Conservation (phyloP, 2,329 filamentous ascomycete genomes). For the Colletotrichum gigasporum region DNA sequence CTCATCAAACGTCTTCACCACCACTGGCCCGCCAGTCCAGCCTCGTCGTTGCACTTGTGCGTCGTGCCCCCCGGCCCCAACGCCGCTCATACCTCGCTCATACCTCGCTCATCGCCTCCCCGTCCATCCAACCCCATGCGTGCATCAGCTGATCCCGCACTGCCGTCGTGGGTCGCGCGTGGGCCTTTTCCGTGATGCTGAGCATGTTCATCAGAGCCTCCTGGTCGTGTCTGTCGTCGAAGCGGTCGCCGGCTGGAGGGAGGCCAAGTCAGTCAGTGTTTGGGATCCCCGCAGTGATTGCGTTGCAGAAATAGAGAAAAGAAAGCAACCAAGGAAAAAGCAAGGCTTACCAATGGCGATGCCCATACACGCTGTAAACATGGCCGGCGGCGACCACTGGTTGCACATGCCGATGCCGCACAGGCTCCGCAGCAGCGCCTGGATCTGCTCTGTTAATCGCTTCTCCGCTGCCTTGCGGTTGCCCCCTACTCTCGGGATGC, state of each 20-base stretch:
- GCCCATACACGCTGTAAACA: slow-evolving; percentile 66
- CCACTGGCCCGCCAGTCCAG: slow-evolving; percentile 6
- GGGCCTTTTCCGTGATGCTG: slow-evolving; percentile 55
- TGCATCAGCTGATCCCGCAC: slow-evolving; percentile 57
- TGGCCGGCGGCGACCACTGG: slow-evolving; percentile 62
- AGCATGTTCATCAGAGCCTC: slow-evolving; percentile 58
- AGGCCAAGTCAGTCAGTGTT: not conserved
- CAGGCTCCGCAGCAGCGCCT: slow-evolving; percentile 58
- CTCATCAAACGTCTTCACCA: slow-evolving; percentile 6
- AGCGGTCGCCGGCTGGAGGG: slow-evolving; percentile 56
- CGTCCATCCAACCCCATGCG: slow-evolving; percentile 56
- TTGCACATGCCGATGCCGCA: slow-evolving; percentile 71
- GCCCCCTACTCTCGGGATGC: slow-evolving; percentile 58
- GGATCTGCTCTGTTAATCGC: slow-evolving; percentile 49
- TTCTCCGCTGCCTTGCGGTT: slow-evolving; percentile 43
- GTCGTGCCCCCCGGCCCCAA: too few relatives aligned
- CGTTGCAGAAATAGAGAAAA: not conserved
- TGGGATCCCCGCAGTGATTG: not conserved
- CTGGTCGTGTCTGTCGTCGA: slow-evolving; percentile 55
- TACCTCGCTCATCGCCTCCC: slow-evolving; percentile 24
- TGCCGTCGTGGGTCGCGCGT: slow-evolving; percentile 61
- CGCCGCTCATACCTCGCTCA: not conserved
- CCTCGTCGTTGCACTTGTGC: too few relatives aligned
- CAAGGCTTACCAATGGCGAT: slow-evolving; percentile 46
- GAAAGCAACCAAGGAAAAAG: not conserved